These are phyloP conservation scores for Boletus subcaerulescens DNA, from an alignment of 768 basidiomycete genomes.

Conservation along the genomic window DNA sequence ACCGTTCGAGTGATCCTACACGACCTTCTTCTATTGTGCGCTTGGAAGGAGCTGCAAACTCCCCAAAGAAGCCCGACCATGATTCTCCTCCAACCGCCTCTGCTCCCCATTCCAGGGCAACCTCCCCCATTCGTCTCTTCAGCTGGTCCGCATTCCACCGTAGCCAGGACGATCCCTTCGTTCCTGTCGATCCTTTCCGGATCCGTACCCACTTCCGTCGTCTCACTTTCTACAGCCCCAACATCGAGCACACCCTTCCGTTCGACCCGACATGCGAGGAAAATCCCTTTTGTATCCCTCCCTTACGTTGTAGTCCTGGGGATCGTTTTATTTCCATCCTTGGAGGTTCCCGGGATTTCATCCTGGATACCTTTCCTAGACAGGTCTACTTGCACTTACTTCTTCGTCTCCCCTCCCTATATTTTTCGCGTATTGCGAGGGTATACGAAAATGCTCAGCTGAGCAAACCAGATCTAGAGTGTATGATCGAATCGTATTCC, in stretches of 20 bases:
- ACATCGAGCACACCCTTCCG: constrained; percentile 14
- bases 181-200: constrained; percentile 55
- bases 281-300: constrained; percentile 18
- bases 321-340: constrained; percentile 18
- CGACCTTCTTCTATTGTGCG: constrained; percentile 11
- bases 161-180: constrained; percentile 50
- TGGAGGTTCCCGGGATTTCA: constrained; percentile 22
- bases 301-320: constrained; percentile 10
- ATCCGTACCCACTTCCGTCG: constrained; percentile 23
- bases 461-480: constrained; percentile 65
- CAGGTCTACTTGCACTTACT: constrained; percentile 47
- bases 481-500: constrained; percentile 42
- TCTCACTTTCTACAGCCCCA: constrained; percentile 22
- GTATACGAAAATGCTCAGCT: constrained; percentile 79
- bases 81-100: constrained; percentile 31
- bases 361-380: constrained; percentile 39
- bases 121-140: constrained; percentile 60
- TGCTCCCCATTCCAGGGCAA: constrained; percentile 38
- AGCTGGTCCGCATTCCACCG: constrained; percentile 54
- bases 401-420: constrained; percentile 71
- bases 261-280: constrained; percentile 26
- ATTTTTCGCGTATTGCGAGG: constrained; percentile 74
- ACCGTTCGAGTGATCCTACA: constrained; percentile 6
- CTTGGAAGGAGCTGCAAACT: background rate
- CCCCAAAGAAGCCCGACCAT: constrained; percentile 20